Percentiles rank a stretch among this genome's conserved stretches.
Conservation (phyloP, 805 yeast species). For the Maudiozyma serrabonitensis region DNA sequence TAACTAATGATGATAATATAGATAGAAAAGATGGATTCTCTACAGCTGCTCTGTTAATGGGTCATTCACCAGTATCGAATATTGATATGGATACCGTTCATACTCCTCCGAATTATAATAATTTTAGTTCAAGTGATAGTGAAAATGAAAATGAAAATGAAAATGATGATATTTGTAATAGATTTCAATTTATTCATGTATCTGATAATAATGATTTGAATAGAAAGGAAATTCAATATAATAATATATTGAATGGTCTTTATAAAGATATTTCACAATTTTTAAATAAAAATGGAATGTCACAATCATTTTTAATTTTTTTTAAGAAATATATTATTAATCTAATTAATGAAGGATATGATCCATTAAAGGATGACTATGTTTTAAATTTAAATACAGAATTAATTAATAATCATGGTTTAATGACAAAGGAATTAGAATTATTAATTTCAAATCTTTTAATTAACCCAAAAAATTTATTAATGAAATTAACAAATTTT, state of each 20-base stretch:
- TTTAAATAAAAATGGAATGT: slow-evolving; percentile 16
- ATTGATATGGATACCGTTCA: not conserved
- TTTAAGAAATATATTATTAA: slow-evolving; percentile 15
- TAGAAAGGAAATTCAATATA: not conserved
- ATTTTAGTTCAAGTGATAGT: not conserved
- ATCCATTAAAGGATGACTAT: slow-evolving; percentile 18
- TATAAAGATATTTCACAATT: slow-evolving; percentile 20
- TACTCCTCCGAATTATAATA: not conserved
- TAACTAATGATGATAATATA: not conserved
- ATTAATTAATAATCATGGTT: slow-evolving; percentile 10
- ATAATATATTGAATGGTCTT: slow-evolving; percentile 2
- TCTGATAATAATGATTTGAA: not conserved
- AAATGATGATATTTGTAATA: not conserved
- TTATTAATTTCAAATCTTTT: slow-evolving; percentile 13
- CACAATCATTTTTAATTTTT: slow-evolving; percentile 20
- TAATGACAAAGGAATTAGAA: slow-evolving; percentile 11
- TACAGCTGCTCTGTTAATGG: not conserved
- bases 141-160: not conserved
- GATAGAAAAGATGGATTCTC: not conserved
- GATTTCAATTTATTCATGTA: not conserved
- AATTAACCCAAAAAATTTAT: slow-evolving; percentile 17
- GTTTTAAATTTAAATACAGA: slow-evolving; percentile 16
- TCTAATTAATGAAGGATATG: slow-evolving; percentile 10
- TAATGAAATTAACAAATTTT: slow-evolving; percentile 16
- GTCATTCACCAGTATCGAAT: not conserved